A percentile compares a stretch with the other conserved stretches of the same genome.
Conservation (phyloP, 768 basidiomycete species). For the Amyloporia xantha region DNA sequence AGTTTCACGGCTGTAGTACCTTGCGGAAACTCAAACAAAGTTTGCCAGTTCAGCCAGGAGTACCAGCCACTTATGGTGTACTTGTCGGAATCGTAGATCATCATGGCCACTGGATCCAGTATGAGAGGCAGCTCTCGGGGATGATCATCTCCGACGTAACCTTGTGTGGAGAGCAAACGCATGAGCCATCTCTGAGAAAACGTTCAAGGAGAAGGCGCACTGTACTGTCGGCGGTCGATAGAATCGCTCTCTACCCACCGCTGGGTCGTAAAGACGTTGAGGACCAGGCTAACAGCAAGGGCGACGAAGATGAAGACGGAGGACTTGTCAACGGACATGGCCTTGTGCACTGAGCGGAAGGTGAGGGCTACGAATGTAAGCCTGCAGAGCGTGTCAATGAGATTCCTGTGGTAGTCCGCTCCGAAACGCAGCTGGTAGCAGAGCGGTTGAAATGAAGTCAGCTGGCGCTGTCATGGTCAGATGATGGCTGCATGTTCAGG, state of each 20-base stretch:
- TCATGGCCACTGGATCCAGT: conserved; percentile 1
- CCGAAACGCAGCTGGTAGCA: no score
- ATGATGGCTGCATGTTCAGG: no score
- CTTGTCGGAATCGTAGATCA: neutral
- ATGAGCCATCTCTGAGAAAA: no score
- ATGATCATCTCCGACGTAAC: neutral
- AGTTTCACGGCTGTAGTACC: neutral
- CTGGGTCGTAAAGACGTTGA: neutral
- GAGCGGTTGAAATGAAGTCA: no score
- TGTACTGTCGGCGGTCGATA: no score
- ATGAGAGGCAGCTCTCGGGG: neutral
- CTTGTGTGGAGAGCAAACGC: neutral
- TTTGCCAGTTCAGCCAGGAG: neutral
- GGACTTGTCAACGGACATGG: neutral
- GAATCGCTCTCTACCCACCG: no score
- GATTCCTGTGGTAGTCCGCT: no score
- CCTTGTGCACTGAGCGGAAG: no score
- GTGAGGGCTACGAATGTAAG: no score
- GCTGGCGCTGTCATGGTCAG: no score
- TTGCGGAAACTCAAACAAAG: neutral
- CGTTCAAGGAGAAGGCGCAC: neutral
- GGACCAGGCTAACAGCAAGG: neutral
- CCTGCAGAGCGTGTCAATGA: no score
- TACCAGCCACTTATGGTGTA: neutral
- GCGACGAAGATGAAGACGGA: neutral